These are phyloP conservation scores for Phytopythium kandeliae DNA, from an alignment of 352 stramenopile genomes.

Conservation along the genomic window DNA sequence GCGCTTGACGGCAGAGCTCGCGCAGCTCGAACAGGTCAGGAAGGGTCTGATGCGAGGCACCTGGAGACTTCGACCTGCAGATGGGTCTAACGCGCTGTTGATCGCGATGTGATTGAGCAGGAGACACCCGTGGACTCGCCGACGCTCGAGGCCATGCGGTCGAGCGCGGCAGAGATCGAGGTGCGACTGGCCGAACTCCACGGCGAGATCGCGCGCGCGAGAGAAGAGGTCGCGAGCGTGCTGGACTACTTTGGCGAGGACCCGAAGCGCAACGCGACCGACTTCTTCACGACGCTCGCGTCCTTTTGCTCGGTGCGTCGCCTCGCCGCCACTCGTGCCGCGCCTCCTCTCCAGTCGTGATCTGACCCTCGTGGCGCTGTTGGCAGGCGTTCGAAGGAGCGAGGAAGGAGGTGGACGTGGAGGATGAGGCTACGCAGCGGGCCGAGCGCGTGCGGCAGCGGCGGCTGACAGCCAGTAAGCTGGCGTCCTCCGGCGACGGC, in stretches of 20 bases:
- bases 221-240: slow-evolving; percentile 64
- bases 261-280: slow-evolving; percentile 53
- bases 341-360: background rate
- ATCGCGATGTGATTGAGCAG: slow-evolving; percentile 1
- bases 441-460: slow-evolving; percentile 48
- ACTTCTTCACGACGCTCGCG: slow-evolving; percentile 79
- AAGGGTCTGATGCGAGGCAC: background rate
- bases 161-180: slow-evolving; percentile 27
- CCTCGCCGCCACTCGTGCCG: background rate
- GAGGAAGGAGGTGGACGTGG: slow-evolving; percentile 59
- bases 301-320: slow-evolving; percentile 62
- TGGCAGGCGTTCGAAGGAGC: slow-evolving; percentile 55
- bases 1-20: slow-evolving; percentile 40
- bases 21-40: slow-evolving; percentile 34
- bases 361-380: background rate
- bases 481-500: background rate
- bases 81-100: background rate
- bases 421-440: slow-evolving; percentile 45
- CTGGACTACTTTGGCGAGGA: slow-evolving; percentile 87
- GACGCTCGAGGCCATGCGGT: slow-evolving; percentile 29
- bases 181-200: slow-evolving; percentile 37
- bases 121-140: background rate
- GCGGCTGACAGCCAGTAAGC: slow-evolving; percentile 3
- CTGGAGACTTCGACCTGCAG: no score
- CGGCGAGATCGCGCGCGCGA: slow-evolving; percentile 24